Evolutionary conservation across 768 basidiomycete genomes (phyloP).

Genomic region (Bullera alba): DNA sequence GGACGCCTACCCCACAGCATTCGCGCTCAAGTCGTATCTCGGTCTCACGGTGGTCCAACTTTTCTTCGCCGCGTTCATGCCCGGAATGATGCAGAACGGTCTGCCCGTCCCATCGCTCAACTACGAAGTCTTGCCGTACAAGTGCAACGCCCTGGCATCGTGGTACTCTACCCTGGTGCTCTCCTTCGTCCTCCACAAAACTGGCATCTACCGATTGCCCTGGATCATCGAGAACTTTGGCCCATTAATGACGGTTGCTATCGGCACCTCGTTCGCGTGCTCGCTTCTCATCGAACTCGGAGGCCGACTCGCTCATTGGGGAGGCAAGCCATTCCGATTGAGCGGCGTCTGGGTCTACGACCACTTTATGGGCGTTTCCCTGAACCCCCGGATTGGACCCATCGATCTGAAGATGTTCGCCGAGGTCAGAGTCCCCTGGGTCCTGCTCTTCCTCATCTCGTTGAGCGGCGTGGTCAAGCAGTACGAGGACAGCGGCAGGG

Average conservation of each 20-base stretch:
- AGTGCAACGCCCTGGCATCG: constrained; percentile 86
- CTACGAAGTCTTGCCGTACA: constrained; percentile 89
- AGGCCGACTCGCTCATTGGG: constrained; percentile 57
- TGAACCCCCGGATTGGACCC: constrained; percentile 86
- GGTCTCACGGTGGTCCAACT: constrained; percentile 85
- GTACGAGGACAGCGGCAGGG: constrained; percentile 82
- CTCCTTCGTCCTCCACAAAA: constrained; percentile 67
- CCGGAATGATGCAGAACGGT: constrained; percentile 75
- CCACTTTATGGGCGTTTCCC: constrained; percentile 88
- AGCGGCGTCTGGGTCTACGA: constrained; percentile 92
- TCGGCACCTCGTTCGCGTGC: constrained; percentile 80
- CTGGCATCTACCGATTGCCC: constrained; percentile 77
- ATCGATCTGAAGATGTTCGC: constrained; percentile 99
- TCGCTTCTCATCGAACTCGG: constrained; percentile 74
- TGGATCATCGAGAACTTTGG: constrained; percentile 96
- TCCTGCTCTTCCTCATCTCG: constrained; percentile 85
- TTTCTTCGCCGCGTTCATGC: constrained; percentile 79
- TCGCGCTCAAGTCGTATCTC: constrained; percentile 84
- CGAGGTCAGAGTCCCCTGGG: constrained; percentile 94
- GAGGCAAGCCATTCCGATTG: constrained; percentile 78
- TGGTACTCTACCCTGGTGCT: constrained; percentile 76
- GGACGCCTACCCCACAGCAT: constrained; percentile 85
- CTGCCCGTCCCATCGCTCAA: constrained; percentile 90
- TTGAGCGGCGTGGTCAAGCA: constrained; percentile 93
- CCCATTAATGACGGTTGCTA: constrained; percentile 87